These are phyloP conservation scores for Lumnitzera littorea DNA, from an alignment of 345 rosid genomes.

Conservation along the genomic window DNA sequence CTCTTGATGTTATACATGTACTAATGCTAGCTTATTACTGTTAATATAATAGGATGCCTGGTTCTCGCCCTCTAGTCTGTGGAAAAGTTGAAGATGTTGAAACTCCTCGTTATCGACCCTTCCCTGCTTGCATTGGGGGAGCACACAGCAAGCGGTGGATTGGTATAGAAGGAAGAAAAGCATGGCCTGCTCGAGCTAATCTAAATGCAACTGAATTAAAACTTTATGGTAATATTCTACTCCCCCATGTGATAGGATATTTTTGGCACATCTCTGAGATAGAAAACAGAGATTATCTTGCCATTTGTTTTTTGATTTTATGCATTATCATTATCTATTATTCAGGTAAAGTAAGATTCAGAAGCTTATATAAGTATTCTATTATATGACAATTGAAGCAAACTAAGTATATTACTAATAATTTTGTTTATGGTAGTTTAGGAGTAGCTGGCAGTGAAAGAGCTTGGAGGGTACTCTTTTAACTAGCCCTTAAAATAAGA, in stretches of 20 bases:
- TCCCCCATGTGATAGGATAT: not conserved
- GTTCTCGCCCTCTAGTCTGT: slow-evolving; percentile 71
- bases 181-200: slow-evolving; percentile 83
- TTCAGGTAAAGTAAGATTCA: too few species aligned
- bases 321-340: too few species aligned
- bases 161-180: slow-evolving; percentile 65
- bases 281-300: too few species aligned
- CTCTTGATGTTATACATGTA: not conserved
- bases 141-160: slow-evolving; percentile 78
- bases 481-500: too few species aligned
- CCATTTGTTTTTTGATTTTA: not conserved
- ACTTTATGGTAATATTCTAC: slow-evolving; percentile 46
- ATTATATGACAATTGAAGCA: too few species aligned
- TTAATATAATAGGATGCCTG: slow-evolving; percentile 53
- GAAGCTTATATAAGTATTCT: too few species aligned
- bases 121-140: slow-evolving; percentile 82
- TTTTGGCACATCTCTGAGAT: not conserved
- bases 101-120: slow-evolving; percentile 84
- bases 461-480: too few species aligned
- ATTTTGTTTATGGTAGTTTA: too few species aligned
- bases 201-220: slow-evolving; percentile 73
- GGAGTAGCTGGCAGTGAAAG: too few species aligned
- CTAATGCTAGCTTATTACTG: slow-evolving; percentile 15
- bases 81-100: slow-evolving; percentile 73
- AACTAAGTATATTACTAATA: too few species aligned